Base-by-base conservation (phyloP, 2,329 filamentous ascomycete species). In the Cytospora leucostoma region DNA sequence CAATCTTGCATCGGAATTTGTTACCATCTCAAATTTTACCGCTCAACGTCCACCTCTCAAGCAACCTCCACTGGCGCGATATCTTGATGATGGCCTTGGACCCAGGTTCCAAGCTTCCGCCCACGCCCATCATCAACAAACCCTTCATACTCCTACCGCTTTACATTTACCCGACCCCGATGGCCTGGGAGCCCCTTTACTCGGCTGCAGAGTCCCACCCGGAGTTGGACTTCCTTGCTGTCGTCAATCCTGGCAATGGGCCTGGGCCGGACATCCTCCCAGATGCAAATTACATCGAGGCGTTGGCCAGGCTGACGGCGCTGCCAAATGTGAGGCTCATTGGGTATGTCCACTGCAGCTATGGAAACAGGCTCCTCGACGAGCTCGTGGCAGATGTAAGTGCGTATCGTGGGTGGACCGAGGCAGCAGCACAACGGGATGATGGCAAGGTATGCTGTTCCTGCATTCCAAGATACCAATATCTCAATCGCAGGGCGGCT, bases 401-500 rank as follows among this genome's bases (percentile, higher is more conserved):
- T 58, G 73, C 72, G 5, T 82, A 82, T 63, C 76, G 75, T 17
- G 75, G 73, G 44, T 83, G 80, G 80, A 73, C 71, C 59, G 72
- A 71, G 32, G 60, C 11, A 37, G 65, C 37, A 37, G 44, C 44
- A 65, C 56, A 47, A 51, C 63, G 35, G 11, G 64, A 60, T n/a
- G 40, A 64, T 40, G 59, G 65, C 2, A 56, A 64, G 57, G 64
- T 66, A 55, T 55, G 51, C 35, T 33, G 32, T 17, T 10, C 33
- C 7, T 21, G n/a, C 7, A n/a, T 21, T 11, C 12, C 10, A 7
- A 21, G n/a, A 8, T 17, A 19, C 6, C 1, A 10, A n/a, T 8
- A 8, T 21, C 27, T 47, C 3, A 10, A 47, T 11, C n/a, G 8
- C 49, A 52, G 37, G 19, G 4, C 10, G 17, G 19, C 55, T 63